A percentile compares a stretch with the other conserved stretches of the same genome.
phyloP scores from a whole-genome alignment of 139 green algal genomes.

The Eudorina sp. region DNA sequence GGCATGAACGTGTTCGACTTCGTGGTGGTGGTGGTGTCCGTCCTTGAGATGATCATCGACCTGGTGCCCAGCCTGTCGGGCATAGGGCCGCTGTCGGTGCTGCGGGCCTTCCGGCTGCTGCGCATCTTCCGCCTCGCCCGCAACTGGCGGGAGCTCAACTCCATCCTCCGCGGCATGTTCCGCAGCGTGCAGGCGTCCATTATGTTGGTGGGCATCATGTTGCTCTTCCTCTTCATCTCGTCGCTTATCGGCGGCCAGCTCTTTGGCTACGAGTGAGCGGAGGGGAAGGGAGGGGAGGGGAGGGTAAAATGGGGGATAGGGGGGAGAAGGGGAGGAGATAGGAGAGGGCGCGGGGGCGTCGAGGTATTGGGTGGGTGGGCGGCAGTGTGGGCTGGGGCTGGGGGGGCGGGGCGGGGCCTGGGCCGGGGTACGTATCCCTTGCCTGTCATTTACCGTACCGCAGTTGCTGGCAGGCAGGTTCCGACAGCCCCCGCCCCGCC shows the following conservation, averaged over 20 bases:
- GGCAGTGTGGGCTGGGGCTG: too few species aligned
- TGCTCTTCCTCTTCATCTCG: slow-evolving; percentile 83
- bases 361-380: too few species aligned
- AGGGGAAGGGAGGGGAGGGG: neutral
- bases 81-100: slow-evolving; percentile 71
- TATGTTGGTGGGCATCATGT: slow-evolving; percentile 75
- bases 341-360: too few species aligned
- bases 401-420: too few species aligned
- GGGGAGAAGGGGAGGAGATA: neutral
- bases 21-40: slow-evolving; percentile 75
- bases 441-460: too few species aligned
- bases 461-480: too few species aligned
- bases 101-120: slow-evolving; percentile 80
- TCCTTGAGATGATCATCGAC: slow-evolving; percentile 78
- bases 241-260: slow-evolving; percentile 85
- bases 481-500: too few species aligned
- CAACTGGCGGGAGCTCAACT: slow-evolving; percentile 78
- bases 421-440: too few species aligned
- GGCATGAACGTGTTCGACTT: slow-evolving; percentile 80
- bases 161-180: slow-evolving; percentile 78
- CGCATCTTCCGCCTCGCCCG: slow-evolving; percentile 80
- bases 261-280: slow-evolving; percentile 46
- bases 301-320: neutral
- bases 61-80: slow-evolving; percentile 54
- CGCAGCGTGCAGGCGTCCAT: slow-evolving; percentile 65